A percentile compares a stretch with the other conserved stretches of the same genome.
Evolutionary conservation across 805 yeast genomes (phyloP).

Genomic region (Henningerozyma blattae): DNA sequence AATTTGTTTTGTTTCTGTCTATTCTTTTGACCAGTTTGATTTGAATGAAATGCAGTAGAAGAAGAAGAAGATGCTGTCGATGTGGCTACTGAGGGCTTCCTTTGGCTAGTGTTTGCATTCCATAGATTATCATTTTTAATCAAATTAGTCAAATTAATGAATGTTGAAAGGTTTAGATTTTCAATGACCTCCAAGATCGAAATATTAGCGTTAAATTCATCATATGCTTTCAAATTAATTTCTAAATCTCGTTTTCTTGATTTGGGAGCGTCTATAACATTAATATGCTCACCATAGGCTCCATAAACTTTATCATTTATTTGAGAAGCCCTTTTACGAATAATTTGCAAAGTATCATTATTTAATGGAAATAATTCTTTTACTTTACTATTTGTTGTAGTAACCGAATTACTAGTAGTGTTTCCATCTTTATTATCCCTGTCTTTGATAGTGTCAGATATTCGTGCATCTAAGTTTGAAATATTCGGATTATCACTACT

Average conservation of each 20-base stretch:
- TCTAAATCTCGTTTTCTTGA: conserved; percentile 10
- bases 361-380: conserved; percentile 13
- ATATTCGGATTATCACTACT: not conserved
- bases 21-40: not conserved
- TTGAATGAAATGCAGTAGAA: not conserved
- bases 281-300: conserved; percentile 4
- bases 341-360: conserved; percentile 15
- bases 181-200: conserved; percentile 20
- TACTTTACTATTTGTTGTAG: not conserved
- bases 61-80: not conserved
- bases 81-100: not conserved
- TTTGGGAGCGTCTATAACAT: conserved; percentile 6
- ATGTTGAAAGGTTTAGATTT: conserved; percentile 21
- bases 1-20: not conserved
- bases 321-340: conserved; percentile 13
- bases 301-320: conserved; percentile 13
- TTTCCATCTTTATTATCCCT: not conserved
- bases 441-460: not conserved
- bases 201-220: conserved; percentile 21
- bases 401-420: not conserved
- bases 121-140: not conserved
- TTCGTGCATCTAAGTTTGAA: too few relatives aligned
- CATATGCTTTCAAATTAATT: conserved; percentile 20
- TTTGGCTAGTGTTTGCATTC: not conserved
- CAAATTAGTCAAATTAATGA: conserved; percentile 16